Conservation (phyloP, 306 rosid species). For the Inga laurina region DNA sequence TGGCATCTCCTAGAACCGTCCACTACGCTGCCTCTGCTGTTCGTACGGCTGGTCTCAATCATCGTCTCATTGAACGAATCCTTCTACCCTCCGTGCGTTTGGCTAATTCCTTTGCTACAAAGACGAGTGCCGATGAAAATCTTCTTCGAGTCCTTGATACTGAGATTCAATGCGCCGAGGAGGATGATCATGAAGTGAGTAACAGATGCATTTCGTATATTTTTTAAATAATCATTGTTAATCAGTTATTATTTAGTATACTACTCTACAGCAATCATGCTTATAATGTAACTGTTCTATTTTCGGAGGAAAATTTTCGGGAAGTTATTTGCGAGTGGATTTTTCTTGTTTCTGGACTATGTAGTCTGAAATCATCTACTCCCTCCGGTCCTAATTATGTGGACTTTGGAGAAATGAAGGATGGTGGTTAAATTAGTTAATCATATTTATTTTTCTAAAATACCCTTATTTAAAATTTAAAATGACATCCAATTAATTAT, state of each 20-base stretch:
- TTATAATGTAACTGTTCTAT: neutral
- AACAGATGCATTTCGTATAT: neutral
- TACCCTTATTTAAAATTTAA: too few species aligned
- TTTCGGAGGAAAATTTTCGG: neutral
- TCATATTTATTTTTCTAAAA: too few species aligned
- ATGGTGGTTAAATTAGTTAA: too few species aligned
- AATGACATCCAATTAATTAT: too few species aligned
- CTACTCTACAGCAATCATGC: neutral
- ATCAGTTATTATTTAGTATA: neutral
- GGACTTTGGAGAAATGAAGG: too few species aligned
- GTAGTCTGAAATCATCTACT: neutral
- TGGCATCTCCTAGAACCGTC: constrained; percentile 49
- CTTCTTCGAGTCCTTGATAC: constrained; percentile 50
- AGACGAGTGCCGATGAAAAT: constrained; percentile 34
- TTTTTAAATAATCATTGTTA: neutral
- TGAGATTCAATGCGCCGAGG: constrained; percentile 63
- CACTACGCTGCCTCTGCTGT: constrained; percentile 43
- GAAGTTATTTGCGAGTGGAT: neutral
- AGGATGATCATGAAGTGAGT: constrained; percentile 22
- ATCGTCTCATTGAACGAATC: constrained; percentile 28
- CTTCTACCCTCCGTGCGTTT: constrained; percentile 47
- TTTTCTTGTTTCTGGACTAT: neutral
- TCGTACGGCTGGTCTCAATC: constrained; percentile 19
- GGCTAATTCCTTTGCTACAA: constrained; percentile 40
- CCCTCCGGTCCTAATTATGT: too few species aligned